Evolutionary conservation across 805 yeast species (phyloP).

Genomic region (Candida verbasci): DNA sequence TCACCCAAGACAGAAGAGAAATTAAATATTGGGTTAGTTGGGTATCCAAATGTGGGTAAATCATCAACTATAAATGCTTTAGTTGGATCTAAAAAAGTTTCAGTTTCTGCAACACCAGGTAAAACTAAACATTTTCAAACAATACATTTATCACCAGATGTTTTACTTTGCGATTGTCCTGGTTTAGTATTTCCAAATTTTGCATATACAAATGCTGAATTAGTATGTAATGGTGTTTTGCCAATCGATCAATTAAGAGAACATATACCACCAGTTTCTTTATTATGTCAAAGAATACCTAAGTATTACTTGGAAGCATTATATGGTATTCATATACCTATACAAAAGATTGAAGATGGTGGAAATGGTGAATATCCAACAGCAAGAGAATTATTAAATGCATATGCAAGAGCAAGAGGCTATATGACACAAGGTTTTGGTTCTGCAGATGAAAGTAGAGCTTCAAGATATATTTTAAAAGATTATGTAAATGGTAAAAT

Average conservation of each 20-base stretch:
- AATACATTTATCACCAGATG: conserved; percentile 74
- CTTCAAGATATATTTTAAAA: conserved; percentile 85
- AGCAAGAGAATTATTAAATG: conserved; percentile 80
- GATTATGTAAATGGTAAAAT: conserved; percentile 94
- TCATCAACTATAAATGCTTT: conserved; percentile 97
- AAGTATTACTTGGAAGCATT: conserved; percentile 83
- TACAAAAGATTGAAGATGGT: conserved; percentile 75
- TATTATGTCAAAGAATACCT: conserved; percentile 86
- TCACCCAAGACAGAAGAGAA: conserved; percentile 68
- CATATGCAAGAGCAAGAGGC: conserved; percentile 96
- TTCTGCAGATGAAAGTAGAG: conserved; percentile 93
- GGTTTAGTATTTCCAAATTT: conserved; percentile 98
- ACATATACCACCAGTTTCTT: conserved; percentile 78
- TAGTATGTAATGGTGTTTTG: conserved; percentile 96
- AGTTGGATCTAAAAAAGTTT: conserved; percentile 95
- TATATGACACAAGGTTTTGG: conserved; percentile 97
- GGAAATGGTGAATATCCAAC: conserved; percentile 81
- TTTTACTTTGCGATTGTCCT: conserved; percentile 95
- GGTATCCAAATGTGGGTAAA: conserved; percentile 92
- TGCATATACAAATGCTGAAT: conserved; percentile 92
- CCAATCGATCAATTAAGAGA: conserved; percentile 97
- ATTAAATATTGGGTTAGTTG: conserved; percentile 90
- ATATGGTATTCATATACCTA: conserved; percentile 86
- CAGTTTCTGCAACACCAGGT: conserved; percentile 98
- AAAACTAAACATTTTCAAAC: conserved; percentile 99